Evolutionary conservation across 2,329 filamentous ascomycete genomes (phyloP).

Genomic region (Coniella lustricola): DNA sequence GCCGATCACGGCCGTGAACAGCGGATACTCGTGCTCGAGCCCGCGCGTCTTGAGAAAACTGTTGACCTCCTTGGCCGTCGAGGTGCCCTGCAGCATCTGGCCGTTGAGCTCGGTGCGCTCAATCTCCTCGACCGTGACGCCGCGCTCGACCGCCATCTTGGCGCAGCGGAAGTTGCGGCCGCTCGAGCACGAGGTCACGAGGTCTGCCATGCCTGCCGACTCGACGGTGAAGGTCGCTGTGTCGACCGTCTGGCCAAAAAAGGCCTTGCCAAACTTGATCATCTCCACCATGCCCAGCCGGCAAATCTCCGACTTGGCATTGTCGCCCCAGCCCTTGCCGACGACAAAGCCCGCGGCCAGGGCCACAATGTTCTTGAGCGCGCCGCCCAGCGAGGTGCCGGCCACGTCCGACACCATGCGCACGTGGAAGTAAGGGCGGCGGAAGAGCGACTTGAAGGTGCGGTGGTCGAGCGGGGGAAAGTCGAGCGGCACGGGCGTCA

Average conservation of each 20-base stretch:
- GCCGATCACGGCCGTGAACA: conserved; percentile 84
- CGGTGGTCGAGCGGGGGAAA: conserved; percentile 83
- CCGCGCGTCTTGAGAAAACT: conserved; percentile 75
- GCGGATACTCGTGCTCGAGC: conserved; percentile 75
- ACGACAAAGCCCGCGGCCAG: conserved; percentile 92
- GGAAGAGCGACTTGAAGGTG: conserved; percentile 80
- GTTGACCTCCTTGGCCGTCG: conserved; percentile 87
- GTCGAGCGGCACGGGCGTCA: conserved; percentile 70
- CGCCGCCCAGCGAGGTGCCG: conserved; percentile 88
- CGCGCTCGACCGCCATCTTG: conserved; percentile 75
- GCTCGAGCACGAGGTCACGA: conserved; percentile 89
- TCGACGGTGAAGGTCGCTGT: conserved; percentile 93
- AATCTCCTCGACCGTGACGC: conserved; percentile 75
- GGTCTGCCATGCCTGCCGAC: conserved; percentile 86
- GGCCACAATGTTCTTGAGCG: conserved; percentile 94
- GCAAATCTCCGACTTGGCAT: conserved; percentile 98
- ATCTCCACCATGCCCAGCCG: conserved; percentile 92
- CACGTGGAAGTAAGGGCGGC: conserved; percentile 96
- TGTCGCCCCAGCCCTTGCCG: conserved; percentile 94
- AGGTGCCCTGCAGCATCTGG: conserved; percentile 92
- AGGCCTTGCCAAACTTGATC: conserved; percentile 90
- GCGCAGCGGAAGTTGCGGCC: conserved; percentile 94
- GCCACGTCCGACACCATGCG: conserved; percentile 92
- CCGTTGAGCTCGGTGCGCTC: conserved; percentile 88
- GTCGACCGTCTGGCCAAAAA: conserved; percentile 78